Evolutionary conservation across 768 basidiomycete species (phyloP), one percentile per base, ranked within the genome.

Genomic region (Suillus plorans): DNA sequence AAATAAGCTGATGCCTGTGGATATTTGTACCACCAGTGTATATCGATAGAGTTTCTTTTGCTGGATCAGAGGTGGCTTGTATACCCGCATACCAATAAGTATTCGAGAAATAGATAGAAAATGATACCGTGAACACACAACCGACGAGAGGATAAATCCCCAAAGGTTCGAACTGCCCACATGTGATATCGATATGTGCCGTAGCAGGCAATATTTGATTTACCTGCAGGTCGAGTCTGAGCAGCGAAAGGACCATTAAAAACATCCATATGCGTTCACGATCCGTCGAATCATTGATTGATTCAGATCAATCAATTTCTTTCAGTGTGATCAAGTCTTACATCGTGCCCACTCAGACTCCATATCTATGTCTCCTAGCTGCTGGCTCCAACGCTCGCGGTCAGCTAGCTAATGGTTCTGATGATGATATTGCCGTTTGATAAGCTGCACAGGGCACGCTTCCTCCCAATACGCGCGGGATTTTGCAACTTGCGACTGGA

Each of bases 401-500:
- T 12, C 84, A 85, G 57, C 78, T 85, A 4, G 82, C 77, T 0
- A 79, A 75, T 8, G 79, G 79, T 2, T 69, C 72, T 37, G 45
- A 66, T 44, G 75, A 81, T 45, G 84, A 85, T 68, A 64, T 0
- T 82, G 80, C 64, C 60, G 61, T 18, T 83, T 83, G 18, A 20
- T 44, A 18, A 8, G 18, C 42, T 44, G 18, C 66, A 55, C 55
- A 44, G 4, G 66, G 73, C 25, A 41, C 65, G 25, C 71, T 80
- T 34, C 79, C 76, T 0, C 55, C 68, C 9, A 37, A 41, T 53
- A 64, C 74, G 31, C 56, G 63, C 39, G 68, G 69, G 55, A 73
- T 94, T 28, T 16, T 83, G 8, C 74, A 86, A 25, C 72, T 97
- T 67, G 85, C 84, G 2, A 84, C 84, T 56, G 91, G 95, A 1